Evolutionary conservation across 164 flowering plant species (phyloP), one percentile per base, ranked within the genome.

Genomic region (Santalum album): DNA sequence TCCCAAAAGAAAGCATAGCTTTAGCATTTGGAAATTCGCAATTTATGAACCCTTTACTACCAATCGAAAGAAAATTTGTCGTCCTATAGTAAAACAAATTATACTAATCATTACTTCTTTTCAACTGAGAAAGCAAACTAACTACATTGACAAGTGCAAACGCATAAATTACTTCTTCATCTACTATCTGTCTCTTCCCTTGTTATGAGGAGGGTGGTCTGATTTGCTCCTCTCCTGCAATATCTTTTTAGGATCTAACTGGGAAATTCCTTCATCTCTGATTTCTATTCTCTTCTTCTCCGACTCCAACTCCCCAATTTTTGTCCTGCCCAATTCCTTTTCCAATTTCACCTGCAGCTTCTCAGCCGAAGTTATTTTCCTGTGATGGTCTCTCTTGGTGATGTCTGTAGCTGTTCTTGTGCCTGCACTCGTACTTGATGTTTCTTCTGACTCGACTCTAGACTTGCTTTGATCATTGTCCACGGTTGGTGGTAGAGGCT

Each of bases 141-240:
- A 42, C 20, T 2, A 42, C 45, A 7, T 3, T 42, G 45, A 16
- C 2, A 42, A 17, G 7, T 2, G 19, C 20, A 12, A 17, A 17
- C 1, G n/a, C 20, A 42, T 4, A 42, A 18, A n/a, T n/a, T n/a
- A n/a, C 10, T 15, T 1, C 49, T 26, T 21, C 38, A 22, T 3
- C 57, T 19, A 1, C 60, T 69, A 59, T 57, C 61, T 59, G 44
- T 68, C 65, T 62, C 66, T 58, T 7, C 67, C 63, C 61, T 55
- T 66, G 24, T 56, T 58, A 15, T 44, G 55, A 26, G 64, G 55
- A 29, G 63, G 34, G 22, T 58, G 64, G 12, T 65, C 58, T 65
- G 67, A 59, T 59, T 48, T 65, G 26, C 51, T 60, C 45, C 49
- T 64, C 35, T 57, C 57, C 22, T 49, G 59, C 18, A 47, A n/a